These are phyloP conservation scores for Saccharomyces pastorianus DNA, from an alignment of 1,139 yeast species.

Conservation along the genomic window DNA sequence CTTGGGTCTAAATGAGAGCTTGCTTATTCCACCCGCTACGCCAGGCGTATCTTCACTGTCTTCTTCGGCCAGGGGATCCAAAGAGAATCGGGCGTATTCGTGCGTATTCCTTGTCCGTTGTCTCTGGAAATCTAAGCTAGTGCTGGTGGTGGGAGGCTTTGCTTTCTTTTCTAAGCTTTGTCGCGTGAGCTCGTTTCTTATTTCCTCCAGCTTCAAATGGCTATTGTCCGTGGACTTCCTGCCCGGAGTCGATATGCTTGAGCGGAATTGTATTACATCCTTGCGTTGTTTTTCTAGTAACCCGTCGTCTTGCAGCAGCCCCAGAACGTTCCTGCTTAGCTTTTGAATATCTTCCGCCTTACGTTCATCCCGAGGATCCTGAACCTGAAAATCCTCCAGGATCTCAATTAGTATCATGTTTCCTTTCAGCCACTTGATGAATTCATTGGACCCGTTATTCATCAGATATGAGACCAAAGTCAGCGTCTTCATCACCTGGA, in stretches of 20 bases:
- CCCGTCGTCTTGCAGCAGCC: slow-evolving; percentile 20
- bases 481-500: slow-evolving; percentile 27
- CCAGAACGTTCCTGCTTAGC: slow-evolving; percentile 16
- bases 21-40: not conserved
- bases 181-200: not conserved
- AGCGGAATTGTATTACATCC: slow-evolving; percentile 27
- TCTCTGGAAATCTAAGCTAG: slow-evolving; percentile 1
- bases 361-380: slow-evolving; percentile 14
- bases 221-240: slow-evolving; percentile 30
- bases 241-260: slow-evolving; percentile 31
- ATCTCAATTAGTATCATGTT: slow-evolving; percentile 17
- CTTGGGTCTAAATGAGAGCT: not conserved
- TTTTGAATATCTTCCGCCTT: slow-evolving; percentile 21
- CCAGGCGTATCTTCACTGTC: slow-evolving; percentile 33
- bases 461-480: slow-evolving; percentile 26
- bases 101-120: slow-evolving; percentile 7
- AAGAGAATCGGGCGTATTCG: slow-evolving; percentile 7
- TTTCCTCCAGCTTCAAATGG: slow-evolving; percentile 16
- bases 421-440: slow-evolving; percentile 25
- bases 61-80: slow-evolving; percentile 20
- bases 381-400: slow-evolving; percentile 13
- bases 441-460: slow-evolving; percentile 29
- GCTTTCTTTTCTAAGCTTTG: not conserved
- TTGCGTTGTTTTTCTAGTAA: slow-evolving; percentile 23
- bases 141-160: not conserved